Conservation (phyloP, 1,284 basidiomycete genomes). For the Irpex sp. region DNA sequence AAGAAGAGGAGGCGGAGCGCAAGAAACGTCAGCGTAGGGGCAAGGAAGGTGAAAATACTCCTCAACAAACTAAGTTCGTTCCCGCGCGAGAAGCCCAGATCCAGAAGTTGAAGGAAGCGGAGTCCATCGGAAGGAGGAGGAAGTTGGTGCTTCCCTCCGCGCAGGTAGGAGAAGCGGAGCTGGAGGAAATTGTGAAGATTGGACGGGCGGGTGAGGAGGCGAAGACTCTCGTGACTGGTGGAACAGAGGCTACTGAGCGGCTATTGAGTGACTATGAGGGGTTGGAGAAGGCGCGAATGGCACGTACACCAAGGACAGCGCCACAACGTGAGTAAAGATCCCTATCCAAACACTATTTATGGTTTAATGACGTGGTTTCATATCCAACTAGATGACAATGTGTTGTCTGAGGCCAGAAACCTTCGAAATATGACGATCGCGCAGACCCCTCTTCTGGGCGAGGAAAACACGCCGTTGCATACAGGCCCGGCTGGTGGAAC, state of each 20-base stretch:
- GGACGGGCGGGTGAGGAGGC: conserved; percentile 90
- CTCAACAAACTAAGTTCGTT: conserved; percentile 87
- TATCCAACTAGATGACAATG: conserved; percentile 70
- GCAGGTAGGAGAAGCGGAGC: conserved; percentile 93
- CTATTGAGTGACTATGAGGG: conserved; percentile 92
- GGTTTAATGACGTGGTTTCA: background rate
- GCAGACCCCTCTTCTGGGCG: conserved; percentile 94
- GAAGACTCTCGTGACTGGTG: conserved; percentile 74
- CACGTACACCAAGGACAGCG: conserved; percentile 89
- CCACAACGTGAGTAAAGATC: conserved; percentile 73
- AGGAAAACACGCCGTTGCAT: conserved; percentile 94
- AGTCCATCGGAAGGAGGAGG: conserved; percentile 87
- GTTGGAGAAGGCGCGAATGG: conserved; percentile 84
- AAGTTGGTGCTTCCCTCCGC: conserved; percentile 86
- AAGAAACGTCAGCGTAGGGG: conserved; percentile 81
- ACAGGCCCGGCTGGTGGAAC: conserved; percentile 69
- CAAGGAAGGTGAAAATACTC: conserved; percentile 55
- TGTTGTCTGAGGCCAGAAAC: conserved; percentile 94
- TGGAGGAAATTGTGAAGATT: conserved; percentile 99
- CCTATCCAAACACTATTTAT: background rate
- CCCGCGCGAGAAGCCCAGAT: conserved; percentile 95
- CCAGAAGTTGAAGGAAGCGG: conserved; percentile 94
- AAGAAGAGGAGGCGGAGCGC: conserved; percentile 81
- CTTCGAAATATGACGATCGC: conserved; percentile 87
- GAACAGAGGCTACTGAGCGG: conserved; percentile 81